These are phyloP conservation scores for Lasiosphaeria hispida DNA, from an alignment of 495 filamentous ascomycete species.

Conservation along the genomic window DNA sequence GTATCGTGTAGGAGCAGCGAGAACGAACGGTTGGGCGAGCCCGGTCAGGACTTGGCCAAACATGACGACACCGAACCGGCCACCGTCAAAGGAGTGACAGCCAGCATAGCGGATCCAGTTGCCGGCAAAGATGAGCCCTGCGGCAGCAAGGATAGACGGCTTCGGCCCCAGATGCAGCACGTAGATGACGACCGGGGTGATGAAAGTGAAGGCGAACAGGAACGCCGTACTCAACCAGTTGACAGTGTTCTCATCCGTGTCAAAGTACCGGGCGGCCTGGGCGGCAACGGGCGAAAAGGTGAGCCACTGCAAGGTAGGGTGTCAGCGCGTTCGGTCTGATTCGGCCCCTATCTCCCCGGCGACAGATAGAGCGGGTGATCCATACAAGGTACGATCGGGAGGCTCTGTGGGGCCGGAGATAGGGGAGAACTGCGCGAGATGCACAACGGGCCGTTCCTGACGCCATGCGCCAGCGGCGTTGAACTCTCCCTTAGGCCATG, in stretches of 20 bases:
- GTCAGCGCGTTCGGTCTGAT: slow-evolving; percentile 5
- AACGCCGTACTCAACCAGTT: slow-evolving; percentile 92
- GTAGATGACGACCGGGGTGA: slow-evolving; percentile 72
- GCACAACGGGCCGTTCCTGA: too few relatives aligned
- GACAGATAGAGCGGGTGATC: background rate
- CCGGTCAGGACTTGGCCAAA: slow-evolving; percentile 94
- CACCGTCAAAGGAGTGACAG: slow-evolving; percentile 53
- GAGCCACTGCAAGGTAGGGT: slow-evolving; percentile 66
- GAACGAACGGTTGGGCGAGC: slow-evolving; percentile 86
- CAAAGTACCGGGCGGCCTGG: slow-evolving; percentile 72
- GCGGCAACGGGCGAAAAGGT: slow-evolving; percentile 85
- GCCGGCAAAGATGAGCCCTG: slow-evolving; percentile 70
- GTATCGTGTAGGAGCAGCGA: slow-evolving; percentile 85
- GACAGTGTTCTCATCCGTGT: slow-evolving; percentile 69
- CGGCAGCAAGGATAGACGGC: slow-evolving; percentile 68
- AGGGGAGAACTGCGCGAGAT: too few relatives aligned
- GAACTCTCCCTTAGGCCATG: too few relatives aligned
- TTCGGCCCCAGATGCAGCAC: slow-evolving; percentile 79
- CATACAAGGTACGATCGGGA: too few relatives aligned
- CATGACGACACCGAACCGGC: slow-evolving; percentile 73
- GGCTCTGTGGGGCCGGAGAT: too few relatives aligned
- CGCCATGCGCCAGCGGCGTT: too few relatives aligned
- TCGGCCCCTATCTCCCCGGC: background rate
- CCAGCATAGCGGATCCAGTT: slow-evolving; percentile 95
- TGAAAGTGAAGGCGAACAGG: slow-evolving; percentile 75